phyloP scores from a whole-genome alignment of 1,139 yeast genomes.

The Taphrina flavorubra region DNA sequence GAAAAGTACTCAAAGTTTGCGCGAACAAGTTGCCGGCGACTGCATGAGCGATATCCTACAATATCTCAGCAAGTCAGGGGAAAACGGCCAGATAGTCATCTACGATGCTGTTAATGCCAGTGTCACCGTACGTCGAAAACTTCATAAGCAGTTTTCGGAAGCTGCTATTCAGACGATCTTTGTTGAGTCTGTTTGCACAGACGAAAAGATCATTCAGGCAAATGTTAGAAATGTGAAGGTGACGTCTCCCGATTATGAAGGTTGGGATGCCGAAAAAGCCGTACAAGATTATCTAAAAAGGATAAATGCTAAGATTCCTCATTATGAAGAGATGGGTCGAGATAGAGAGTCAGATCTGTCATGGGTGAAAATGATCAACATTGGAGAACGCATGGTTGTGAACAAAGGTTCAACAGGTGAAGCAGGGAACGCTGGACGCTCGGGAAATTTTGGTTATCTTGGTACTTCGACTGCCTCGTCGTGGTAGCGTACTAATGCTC shows the following conservation, averaged over 20 bases:
- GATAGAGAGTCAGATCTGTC: constrained; percentile 62
- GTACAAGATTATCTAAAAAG: constrained; percentile 56
- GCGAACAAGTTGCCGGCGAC: constrained; percentile 65
- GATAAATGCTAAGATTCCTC: constrained; percentile 56
- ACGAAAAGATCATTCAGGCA: constrained; percentile 68
- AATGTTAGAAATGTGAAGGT: constrained; percentile 82
- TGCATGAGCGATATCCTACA: constrained; percentile 72
- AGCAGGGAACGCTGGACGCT: constrained; percentile 3
- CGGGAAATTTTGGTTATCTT: constrained; percentile 38
- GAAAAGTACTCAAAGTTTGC: constrained; percentile 62
- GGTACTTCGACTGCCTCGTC: background rate
- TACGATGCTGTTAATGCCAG: constrained; percentile 94
- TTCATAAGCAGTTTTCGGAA: constrained; percentile 62
- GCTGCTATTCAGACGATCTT: constrained; percentile 77
- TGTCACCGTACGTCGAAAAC: constrained; percentile 66
- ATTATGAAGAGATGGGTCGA: constrained; percentile 55
- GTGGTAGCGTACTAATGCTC: background rate
- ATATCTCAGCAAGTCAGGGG: constrained; percentile 65
- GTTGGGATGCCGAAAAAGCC: constrained; percentile 64
- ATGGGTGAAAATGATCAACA: constrained; percentile 81
- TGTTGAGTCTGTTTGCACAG: constrained; percentile 85
- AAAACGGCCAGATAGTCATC: constrained; percentile 81
- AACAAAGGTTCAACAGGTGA: constrained; percentile 75
- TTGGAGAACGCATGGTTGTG: constrained; percentile 83
- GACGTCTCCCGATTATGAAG: constrained; percentile 83